Conservation (phyloP, 73 alveolate genomes). For the Tetrahymena borealis region DNA sequence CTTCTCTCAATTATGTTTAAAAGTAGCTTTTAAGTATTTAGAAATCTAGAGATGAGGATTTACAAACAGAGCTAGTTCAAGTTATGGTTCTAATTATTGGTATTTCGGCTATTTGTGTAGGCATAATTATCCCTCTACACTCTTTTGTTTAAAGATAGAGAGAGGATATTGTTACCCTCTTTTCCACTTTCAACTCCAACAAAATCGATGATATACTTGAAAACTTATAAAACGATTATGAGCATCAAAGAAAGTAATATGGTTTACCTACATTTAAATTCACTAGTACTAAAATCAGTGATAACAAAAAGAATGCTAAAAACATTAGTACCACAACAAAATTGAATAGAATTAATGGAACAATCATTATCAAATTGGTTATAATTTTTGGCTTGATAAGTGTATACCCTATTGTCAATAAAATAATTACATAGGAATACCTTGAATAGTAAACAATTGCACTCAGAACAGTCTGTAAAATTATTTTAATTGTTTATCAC, state of each 20-base stretch:
- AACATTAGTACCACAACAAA: background rate
- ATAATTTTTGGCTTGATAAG: background rate
- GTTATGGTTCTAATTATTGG: background rate
- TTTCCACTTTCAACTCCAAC: background rate
- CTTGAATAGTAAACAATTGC: background rate
- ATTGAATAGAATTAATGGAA: background rate
- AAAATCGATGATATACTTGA: background rate
- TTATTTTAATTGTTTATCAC: background rate
- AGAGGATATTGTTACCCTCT: background rate
- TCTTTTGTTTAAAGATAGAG: background rate
- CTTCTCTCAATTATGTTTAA: background rate
- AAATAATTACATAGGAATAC: background rate
- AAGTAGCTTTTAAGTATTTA: background rate
- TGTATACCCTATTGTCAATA: background rate
- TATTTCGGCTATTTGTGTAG: background rate
- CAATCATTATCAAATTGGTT: background rate
- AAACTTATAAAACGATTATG: background rate
- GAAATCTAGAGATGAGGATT: background rate
- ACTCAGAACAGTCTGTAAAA: background rate
- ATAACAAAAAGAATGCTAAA: background rate
- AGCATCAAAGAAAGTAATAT: background rate
- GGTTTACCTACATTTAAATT: background rate
- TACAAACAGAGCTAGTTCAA: background rate
- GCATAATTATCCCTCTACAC: background rate
- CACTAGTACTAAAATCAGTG: background rate